Percentiles rank a stretch among this genome's conserved stretches.
Evolutionary conservation across 176 grass and related monocot species (phyloP).

Genomic region (Triticum timopheevii): DNA sequence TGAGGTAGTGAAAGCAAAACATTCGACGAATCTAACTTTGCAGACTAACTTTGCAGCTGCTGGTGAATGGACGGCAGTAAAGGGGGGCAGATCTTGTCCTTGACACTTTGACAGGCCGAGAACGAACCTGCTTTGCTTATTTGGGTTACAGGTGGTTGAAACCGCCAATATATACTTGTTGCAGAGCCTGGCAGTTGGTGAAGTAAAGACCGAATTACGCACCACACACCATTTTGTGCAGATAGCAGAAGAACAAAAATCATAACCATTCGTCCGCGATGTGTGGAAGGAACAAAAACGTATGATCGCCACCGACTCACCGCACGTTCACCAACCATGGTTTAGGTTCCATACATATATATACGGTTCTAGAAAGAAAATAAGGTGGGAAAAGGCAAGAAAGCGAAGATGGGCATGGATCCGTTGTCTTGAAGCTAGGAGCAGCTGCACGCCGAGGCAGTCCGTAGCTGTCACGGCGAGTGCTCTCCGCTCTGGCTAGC

Average conservation of each 20-base stretch:
- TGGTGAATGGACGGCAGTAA: neutral
- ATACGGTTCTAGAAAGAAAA: neutral
- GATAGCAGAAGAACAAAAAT: no score
- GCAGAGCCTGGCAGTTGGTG: no score
- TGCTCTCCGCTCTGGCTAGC: neutral
- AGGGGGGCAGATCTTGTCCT: neutral
- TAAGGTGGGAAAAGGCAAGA: neutral
- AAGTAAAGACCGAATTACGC: no score
- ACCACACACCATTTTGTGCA: no score
- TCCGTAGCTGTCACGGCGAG: neutral
- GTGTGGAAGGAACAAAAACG: no score
- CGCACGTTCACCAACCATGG: neutral
- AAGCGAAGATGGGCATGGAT: neutral
- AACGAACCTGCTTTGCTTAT: neutral
- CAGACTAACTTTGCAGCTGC: neutral
- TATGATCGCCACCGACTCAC: neutral
- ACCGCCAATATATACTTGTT: no score
- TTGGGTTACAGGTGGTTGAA: neutral
- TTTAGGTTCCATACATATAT: no score
- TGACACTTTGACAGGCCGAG: neutral
- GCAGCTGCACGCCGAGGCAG: no score
- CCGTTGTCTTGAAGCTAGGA: neutral
- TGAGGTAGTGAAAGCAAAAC: neutral
- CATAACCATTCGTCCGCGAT: no score
- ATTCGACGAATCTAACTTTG: conserved; percentile 24